Evolutionary conservation across 768 basidiomycete species (phyloP), one percentile per base, ranked within the genome.

Genomic region (Rhizopogon rudus): DNA sequence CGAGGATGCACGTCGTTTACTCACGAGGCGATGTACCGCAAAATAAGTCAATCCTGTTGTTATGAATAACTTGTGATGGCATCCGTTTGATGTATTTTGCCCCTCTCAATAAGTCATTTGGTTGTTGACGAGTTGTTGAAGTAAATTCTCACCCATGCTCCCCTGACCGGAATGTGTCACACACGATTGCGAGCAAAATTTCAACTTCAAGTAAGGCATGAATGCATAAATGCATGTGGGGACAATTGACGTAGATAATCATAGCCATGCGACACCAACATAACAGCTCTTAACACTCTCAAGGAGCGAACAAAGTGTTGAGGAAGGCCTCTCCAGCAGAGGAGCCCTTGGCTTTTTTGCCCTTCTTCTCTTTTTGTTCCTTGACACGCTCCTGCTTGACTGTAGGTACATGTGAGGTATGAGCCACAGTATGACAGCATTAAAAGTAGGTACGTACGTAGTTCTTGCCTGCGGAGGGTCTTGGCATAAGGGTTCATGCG

Each of bases 401-500:
- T 91, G 62, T 41, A 61, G 28, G 22, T 54, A 54, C 53, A 46
- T 4, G 40, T 54, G 44, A 54, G 67, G 33, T 41, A 40, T 22
- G 35, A 14, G 33, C 37, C 5, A 41, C n/a, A 53, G 58, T 42
- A 46, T 35, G 22, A 31, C 5, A 44, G n/a, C 12, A 37, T 17
- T 8, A 17, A 1, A 44, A 51, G 17, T 28, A 52, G 14, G 17
- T 22, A 89, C 90, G 56, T 71, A 93, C 90, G 81, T 61, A 96
- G 74, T 70, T 96, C 93, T 67, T 93, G 88, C 63, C 88, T 80
- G 72, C 92, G 89, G 66, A 94, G 74, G 44, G 89, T 88, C 84
- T 96, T 96, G 66, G 95, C 96, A 75, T 98, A 98, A 52, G 96
- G 96, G 82, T 98, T 98, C 76, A 98, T 83, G 66, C 94, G 88